Base-by-base conservation (phyloP, 441 rosid species). In the Erysimum cheiri region DNA sequence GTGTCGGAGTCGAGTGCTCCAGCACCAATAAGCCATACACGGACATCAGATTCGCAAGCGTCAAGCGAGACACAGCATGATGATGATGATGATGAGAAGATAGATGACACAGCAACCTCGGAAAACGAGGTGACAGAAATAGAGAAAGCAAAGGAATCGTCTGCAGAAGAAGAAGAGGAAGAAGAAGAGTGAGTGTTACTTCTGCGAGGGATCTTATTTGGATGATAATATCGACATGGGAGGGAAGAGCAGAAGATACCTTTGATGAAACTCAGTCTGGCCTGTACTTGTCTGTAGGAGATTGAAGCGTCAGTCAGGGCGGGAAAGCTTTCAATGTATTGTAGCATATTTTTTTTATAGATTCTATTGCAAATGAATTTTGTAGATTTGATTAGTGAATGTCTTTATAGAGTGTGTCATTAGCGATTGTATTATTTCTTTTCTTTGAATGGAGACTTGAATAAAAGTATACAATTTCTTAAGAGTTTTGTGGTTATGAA, bases 141-240 rank as follows among this genome's bases (percentile, higher is more conserved):
- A 1, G 90, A 87, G 72, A 81, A 82, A 74, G 54, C 85, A n/a
- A 81, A 82, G 71, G 95, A 85, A 70, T 83, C 91, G 52, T 82
- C 88, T 22, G 65, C 44, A 76, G 89, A 85, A 60, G 77, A 84
- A 84, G 90, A 80, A 83, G 31, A 54, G 26, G 26, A 24, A 24
- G 44, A 49, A 54, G 37, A 56, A 58, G 75, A 36, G 29, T 31
- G 61, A 75, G 61, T 35, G 48, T 32, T 48, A n/a, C 59, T 47
- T 43, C 8, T n/a, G 36, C 9, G 17, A 24, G 47, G 17, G 19
- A 50, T 35, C 9, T 35, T 10, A 19, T n/a, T n/a, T 41, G 39
- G 60, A 39, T 26, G 28, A 26, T 37, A 26, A 50, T 26, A n/a
- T 14, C 6, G 61, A 69, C 8, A 2, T 43, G 13, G 12, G 39